These are phyloP conservation scores for Sporopachydermia lactativora DNA, from an alignment of 805 yeast genomes.

Conservation along the genomic window DNA sequence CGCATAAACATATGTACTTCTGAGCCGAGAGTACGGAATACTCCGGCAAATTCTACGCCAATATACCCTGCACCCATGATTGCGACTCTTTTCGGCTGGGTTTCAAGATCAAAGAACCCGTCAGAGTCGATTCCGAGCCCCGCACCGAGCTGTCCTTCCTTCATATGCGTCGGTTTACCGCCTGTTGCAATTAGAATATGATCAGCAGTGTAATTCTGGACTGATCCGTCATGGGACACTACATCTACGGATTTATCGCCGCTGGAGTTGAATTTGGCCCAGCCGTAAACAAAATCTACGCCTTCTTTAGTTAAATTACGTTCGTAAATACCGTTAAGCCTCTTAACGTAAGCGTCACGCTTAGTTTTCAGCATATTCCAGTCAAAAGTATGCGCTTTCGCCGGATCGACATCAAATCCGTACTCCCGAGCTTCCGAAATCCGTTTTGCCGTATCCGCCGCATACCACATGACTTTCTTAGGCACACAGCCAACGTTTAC, in stretches of 20 bases:
- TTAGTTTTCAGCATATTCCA: conserved; percentile 75
- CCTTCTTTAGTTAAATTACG: conserved; percentile 78
- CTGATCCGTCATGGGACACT: conserved; percentile 43
- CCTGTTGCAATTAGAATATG: conserved; percentile 87
- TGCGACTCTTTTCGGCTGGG: conserved; percentile 86
- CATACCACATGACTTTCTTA: conserved; percentile 98
- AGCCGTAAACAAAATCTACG: conserved; percentile 77
- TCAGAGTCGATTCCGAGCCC: conserved; percentile 80
- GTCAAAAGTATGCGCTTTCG: conserved; percentile 48
- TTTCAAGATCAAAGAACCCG: conserved; percentile 71
- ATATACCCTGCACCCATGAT: conserved; percentile 97
- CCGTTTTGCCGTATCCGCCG: conserved; percentile 75
- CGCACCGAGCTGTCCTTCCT: conserved; percentile 55
- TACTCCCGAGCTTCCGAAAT: conserved; percentile 66
- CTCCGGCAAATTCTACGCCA: conserved; percentile 92
- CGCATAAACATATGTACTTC: conserved; percentile 82
- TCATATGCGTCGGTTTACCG: conserved; percentile 65
- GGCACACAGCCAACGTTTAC: conserved; percentile 99
- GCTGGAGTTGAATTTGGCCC: conserved; percentile 58
- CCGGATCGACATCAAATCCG: conserved; percentile 53
- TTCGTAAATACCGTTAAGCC: conserved; percentile 89
- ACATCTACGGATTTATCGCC: conserved; percentile 67
- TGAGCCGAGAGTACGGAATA: conserved; percentile 76
- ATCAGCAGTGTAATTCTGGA: conserved; percentile 58
- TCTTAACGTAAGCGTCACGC: conserved; percentile 80